phyloP scores from a whole-genome alignment of 768 basidiomycete species.

The Phaeotremella fagi region DNA sequence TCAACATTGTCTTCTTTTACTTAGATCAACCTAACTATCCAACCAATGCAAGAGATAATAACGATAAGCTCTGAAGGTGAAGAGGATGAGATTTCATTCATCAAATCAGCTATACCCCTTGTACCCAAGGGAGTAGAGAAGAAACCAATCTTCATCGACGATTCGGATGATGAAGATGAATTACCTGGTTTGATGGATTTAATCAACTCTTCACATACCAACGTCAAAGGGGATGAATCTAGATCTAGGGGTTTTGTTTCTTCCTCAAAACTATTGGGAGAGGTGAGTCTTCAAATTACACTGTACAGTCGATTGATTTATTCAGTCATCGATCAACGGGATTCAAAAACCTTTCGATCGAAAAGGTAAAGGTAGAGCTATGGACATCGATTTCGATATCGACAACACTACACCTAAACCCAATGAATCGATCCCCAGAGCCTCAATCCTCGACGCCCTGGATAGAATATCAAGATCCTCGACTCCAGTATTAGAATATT shows the following conservation, averaged over 20 bases:
- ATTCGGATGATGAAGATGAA: slow-evolving; percentile 1
- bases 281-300: background rate
- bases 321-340: background rate
- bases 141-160: background rate
- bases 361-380: slow-evolving; percentile 2
- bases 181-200: background rate
- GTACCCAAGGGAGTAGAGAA: background rate
- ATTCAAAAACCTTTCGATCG: background rate
- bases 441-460: background rate
- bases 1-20: no score
- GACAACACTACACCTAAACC: background rate
- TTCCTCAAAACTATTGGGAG: background rate
- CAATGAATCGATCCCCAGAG: background rate
- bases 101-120: slow-evolving; percentile 6
- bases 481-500: background rate
- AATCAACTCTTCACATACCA: no score
- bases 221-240: background rate
- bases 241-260: background rate
- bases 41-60: slow-evolving; percentile 14
- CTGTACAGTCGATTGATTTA: background rate
- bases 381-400: background rate
- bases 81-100: slow-evolving; percentile 20
- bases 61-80: slow-evolving; percentile 23
- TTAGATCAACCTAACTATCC: no score
- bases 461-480: background rate